phyloP scores from a whole-genome alignment of 208 protist species.

The Leishmania tropica region DNA sequence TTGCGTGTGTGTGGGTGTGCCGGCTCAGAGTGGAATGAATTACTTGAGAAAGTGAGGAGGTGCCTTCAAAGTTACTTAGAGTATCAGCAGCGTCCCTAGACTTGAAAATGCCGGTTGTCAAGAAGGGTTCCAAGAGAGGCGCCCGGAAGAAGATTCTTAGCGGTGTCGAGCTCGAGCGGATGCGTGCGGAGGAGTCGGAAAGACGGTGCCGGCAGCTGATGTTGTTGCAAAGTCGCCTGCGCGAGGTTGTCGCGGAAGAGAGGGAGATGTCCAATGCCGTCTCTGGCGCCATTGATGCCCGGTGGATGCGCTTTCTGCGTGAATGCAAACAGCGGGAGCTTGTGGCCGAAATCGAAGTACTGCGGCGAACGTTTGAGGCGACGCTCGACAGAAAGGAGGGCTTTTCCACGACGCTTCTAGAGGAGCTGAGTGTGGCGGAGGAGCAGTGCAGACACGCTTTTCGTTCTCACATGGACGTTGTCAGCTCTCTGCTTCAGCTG shows the following conservation, averaged over 20 bases:
- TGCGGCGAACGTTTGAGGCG: slow-evolving; percentile 89
- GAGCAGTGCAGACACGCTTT: slow-evolving; percentile 94
- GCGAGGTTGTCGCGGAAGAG: slow-evolving; percentile 86
- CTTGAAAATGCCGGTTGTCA: slow-evolving; percentile 27
- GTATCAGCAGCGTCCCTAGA: not conserved
- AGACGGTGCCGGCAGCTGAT: slow-evolving; percentile 66
- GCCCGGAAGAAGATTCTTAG: slow-evolving; percentile 59
- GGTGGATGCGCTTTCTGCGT: slow-evolving; percentile 92
- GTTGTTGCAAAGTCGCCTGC: slow-evolving; percentile 71
- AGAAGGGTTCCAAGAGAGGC: slow-evolving; percentile 27
- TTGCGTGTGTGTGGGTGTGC: not conserved
- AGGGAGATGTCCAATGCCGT: slow-evolving; percentile 54
- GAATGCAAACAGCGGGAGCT: slow-evolving; percentile 95
- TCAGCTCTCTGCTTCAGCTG: slow-evolving; percentile 91
- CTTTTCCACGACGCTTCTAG: slow-evolving; percentile 87
- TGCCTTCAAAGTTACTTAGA: not conserved
- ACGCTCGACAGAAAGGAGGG: slow-evolving; percentile 95
- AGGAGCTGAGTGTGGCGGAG: slow-evolving; percentile 92
- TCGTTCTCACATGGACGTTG: slow-evolving; percentile 89
- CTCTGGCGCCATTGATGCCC: slow-evolving; percentile 67
- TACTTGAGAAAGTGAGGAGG: not conserved
- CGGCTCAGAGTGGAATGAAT: not conserved
- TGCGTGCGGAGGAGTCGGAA: slow-evolving; percentile 78
- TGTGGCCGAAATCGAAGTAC: slow-evolving; percentile 86
- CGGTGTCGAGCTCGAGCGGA: slow-evolving; percentile 46